Conservation (phyloP, 2,329 filamentous ascomycete genomes). For the Diaporthe sp. region DNA sequence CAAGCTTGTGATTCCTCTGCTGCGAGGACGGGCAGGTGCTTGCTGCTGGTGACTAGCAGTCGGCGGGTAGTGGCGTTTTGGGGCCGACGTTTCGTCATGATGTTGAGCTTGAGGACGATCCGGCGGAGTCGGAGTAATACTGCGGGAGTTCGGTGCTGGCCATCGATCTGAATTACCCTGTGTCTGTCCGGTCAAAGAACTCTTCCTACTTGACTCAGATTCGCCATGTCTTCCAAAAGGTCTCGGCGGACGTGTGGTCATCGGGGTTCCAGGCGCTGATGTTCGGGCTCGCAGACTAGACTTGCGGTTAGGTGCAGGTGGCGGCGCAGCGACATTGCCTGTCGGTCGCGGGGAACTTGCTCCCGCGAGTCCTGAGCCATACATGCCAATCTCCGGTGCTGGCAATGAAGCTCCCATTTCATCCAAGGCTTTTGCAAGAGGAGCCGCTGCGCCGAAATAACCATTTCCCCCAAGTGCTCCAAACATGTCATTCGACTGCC, state of each 20-base stretch:
- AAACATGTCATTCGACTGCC: slow-evolving; percentile 65
- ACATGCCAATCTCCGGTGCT: slow-evolving; percentile 54
- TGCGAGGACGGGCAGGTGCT: slow-evolving; percentile 42
- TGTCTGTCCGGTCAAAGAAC: slow-evolving; percentile 28
- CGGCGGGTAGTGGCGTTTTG: slow-evolving; percentile 44
- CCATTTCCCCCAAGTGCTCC: slow-evolving; percentile 55
- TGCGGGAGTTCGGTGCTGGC: background rate
- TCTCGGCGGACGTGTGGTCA: slow-evolving; percentile 32
- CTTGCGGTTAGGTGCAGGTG: slow-evolving; percentile 64
- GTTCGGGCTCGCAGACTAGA: slow-evolving; percentile 68
- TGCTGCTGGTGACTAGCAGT: slow-evolving; percentile 50
- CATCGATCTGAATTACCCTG: slow-evolving; percentile 22
- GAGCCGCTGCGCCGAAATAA: slow-evolving; percentile 49
- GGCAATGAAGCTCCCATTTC: slow-evolving; percentile 63
- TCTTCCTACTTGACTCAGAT: slow-evolving; percentile 40
- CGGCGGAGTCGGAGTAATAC: slow-evolving; percentile 40
- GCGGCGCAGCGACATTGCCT: slow-evolving; percentile 50
- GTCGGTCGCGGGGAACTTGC: slow-evolving; percentile 44
- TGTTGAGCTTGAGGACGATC: slow-evolving; percentile 47
- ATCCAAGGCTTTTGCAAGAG: slow-evolving; percentile 54
- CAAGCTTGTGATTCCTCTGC: slow-evolving; percentile 35
- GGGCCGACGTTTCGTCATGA: slow-evolving; percentile 47
- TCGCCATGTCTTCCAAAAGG: slow-evolving; percentile 46
- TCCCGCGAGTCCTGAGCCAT: slow-evolving; percentile 52
- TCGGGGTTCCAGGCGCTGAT: slow-evolving; percentile 46